Conservation (phyloP, 2,329 filamentous ascomycete species). For the Orbilia blumenaviensis region DNA sequence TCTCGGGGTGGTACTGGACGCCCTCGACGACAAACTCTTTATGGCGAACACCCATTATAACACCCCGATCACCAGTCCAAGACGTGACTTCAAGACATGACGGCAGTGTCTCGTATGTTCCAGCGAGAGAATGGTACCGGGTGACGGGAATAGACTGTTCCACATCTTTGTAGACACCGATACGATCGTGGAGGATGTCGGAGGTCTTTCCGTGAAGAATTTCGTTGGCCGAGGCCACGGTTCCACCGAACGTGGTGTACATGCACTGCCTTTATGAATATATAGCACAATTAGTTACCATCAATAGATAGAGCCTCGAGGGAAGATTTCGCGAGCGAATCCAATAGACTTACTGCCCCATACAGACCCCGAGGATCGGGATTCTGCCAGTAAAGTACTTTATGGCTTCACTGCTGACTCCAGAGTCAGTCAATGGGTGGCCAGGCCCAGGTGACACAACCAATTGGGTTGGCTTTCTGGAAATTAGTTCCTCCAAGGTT, state of each 20-base stretch:
- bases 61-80: slow-evolving; percentile 82
- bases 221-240: slow-evolving; percentile 90
- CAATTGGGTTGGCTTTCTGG: slow-evolving; percentile 86
- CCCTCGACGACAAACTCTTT: slow-evolving; percentile 91
- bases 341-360: slow-evolving; percentile 93
- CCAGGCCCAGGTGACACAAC: slow-evolving; percentile 95
- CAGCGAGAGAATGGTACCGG: slow-evolving; percentile 93
- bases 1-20: slow-evolving; percentile 97
- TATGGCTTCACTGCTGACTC: slow-evolving; percentile 91
- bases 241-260: slow-evolving; percentile 89
- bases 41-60: slow-evolving; percentile 97
- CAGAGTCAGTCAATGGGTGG: slow-evolving; percentile 89
- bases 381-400: slow-evolving; percentile 92
- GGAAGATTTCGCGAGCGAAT: background rate
- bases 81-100: slow-evolving; percentile 87
- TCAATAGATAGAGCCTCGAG: background rate
- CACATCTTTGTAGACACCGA: slow-evolving; percentile 88
- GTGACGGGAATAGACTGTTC: slow-evolving; percentile 85
- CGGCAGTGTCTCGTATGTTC: slow-evolving; percentile 86
- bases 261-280: slow-evolving; percentile 79
- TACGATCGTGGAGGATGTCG: slow-evolving; percentile 83
- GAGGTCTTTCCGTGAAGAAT: slow-evolving; percentile 98
- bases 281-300: background rate
- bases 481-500: slow-evolving; percentile 81
- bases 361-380: slow-evolving; percentile 95